Base-by-base conservation (phyloP, 2,329 filamentous ascomycete species). In the Paraconiothyrium brasiliense region DNA sequence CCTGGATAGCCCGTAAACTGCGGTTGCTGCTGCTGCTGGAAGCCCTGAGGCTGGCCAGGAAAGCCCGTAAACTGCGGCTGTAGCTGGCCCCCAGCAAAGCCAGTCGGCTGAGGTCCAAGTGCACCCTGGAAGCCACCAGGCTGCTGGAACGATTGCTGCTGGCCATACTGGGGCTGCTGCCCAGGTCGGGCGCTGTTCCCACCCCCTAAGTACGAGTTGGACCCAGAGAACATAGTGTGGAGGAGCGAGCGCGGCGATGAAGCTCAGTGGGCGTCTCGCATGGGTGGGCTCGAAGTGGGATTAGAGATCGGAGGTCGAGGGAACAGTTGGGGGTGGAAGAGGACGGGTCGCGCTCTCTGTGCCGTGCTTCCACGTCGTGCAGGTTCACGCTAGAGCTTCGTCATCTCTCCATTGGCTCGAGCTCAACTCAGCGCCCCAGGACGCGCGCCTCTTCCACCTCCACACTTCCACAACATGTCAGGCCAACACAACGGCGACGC, bases 181-280 rank as follows among this genome's bases (percentile, higher is more conserved):
- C 88, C 88, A 54, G 91, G 91, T 63, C 89, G 91, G 78, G 90
- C 87, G 83, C 85, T 90, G 77, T 90, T 92, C 79, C 86, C 87
- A 82, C 89, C 91, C 80, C 93, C 93, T 74, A 97, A 82, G 80
- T 90, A 97, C 67, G 92, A 90, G 84, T 92, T 96, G 69, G 92
- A 92, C 78, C 90, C 92, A 69, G 93, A 95, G 83, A 92, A 98
- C 94, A 97, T 97, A 81, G 74, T 30, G 74, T 30, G 72, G 62
- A 63, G 66, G 65, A 49, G 54, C 14, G 39, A 52, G 46, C 27
- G 55, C 49, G 39, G 39, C 27, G 58, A 46, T 47, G 39, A 14
- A 49, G 59, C 59, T 58, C 39, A 58, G 57, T 22, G 20, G 37
- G 39, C 27, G 52, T 39, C 46, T 59, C 57, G 49, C 50, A 44